These are phyloP conservation scores for Pseudoturritis turrita DNA, from an alignment of 345 rosid species.

Conservation along the genomic window DNA sequence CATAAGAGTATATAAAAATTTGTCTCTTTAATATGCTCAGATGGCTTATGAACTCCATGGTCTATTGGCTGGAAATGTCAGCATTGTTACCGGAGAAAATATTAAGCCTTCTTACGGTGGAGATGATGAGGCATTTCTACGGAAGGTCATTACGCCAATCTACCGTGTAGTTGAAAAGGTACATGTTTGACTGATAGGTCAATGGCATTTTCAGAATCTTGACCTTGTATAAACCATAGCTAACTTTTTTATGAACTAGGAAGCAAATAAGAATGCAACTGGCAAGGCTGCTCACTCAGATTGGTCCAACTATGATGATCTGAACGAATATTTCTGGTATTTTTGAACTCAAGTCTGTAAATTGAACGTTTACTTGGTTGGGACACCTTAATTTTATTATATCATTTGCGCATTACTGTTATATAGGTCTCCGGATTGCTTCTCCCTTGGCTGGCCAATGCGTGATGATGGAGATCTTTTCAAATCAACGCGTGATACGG, in stretches of 20 bases:
- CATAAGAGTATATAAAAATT: neutral
- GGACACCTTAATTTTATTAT: neutral
- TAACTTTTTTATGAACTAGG: conserved; percentile 45
- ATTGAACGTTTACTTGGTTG: conserved; percentile 7
- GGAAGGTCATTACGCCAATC: conserved; percentile 88
- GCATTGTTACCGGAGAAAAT: conserved; percentile 97
- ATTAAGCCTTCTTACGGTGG: conserved; percentile 98
- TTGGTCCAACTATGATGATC: conserved; percentile 99
- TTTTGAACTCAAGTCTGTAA: conserved; percentile 29
- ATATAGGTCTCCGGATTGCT: conserved; percentile 86
- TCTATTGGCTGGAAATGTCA: conserved; percentile 93
- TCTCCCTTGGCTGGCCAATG: conserved; percentile 99
- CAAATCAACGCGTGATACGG: conserved; percentile 62
- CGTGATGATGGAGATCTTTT: conserved; percentile 97
- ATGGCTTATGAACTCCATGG: conserved; percentile 99
- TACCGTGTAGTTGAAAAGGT: conserved; percentile 83
- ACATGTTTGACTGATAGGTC: conserved; percentile 10
- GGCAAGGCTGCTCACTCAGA: conserved; percentile 80
- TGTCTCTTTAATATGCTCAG: conserved; percentile 37
- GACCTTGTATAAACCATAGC: conserved; percentile 17
- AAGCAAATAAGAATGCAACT: conserved; percentile 66
- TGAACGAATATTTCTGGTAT: conserved; percentile 95
- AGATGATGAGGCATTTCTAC: conserved; percentile 89
- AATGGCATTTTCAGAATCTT: neutral
- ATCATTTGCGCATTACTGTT: conserved; percentile 13